Conservation (phyloP, 345 rosid genomes). For the Clausena lansium region DNA sequence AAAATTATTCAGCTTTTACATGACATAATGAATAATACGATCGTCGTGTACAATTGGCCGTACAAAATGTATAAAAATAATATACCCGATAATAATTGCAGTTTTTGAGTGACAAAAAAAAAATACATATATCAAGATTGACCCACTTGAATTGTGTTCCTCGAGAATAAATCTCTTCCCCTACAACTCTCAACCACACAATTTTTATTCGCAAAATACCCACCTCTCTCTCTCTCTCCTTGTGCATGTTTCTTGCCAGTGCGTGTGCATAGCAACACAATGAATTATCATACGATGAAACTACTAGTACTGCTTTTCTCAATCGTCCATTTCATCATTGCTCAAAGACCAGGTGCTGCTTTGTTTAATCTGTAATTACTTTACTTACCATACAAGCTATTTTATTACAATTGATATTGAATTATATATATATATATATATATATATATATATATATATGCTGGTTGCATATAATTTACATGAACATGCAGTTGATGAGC, state of each 20-base stretch:
- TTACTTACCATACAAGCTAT: background rate
- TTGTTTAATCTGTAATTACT: background rate
- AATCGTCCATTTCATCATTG: conserved; percentile 4
- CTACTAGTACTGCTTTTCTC: background rate
- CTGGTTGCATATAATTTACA: background rate
- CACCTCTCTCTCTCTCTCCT: background rate
- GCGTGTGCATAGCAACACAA: background rate
- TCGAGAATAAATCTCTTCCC: conserved; percentile 1
- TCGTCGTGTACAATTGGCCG: background rate
- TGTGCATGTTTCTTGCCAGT: background rate
- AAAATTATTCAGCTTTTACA: background rate
- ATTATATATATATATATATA: no score
- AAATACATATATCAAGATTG: conserved; percentile 14
- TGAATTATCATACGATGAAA: background rate
- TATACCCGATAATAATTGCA: background rate
- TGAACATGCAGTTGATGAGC: conserved; percentile 13
- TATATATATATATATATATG: no score
- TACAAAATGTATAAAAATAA: background rate
- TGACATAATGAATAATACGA: background rate
- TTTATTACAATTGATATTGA: no score
- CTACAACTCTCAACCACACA: conserved; percentile 23
- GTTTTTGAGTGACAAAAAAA: background rate
- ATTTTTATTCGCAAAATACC: background rate
- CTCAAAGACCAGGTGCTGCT: conserved; percentile 18
- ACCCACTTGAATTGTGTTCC: background rate